These are phyloP conservation scores for Agaricus blazei DNA, from an alignment of 768 basidiomycete species.

Conservation along the genomic window DNA sequence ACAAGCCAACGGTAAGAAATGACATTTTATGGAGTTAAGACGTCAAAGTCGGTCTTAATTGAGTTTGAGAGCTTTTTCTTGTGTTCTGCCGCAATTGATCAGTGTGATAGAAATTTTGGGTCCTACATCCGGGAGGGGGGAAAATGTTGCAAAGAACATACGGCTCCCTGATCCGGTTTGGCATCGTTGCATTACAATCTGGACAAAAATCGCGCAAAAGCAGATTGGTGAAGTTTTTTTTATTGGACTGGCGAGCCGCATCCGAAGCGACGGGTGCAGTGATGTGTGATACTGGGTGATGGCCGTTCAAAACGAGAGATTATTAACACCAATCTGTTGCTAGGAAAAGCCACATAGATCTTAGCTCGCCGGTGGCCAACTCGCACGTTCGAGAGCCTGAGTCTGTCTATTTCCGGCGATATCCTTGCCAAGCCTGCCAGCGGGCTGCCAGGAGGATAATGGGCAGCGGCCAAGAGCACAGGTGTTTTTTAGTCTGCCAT, in stretches of 20 bases:
- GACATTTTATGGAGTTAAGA: background rate
- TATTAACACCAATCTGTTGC: background rate
- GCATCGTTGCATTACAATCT: no score
- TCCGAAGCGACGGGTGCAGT: background rate
- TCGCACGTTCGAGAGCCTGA: background rate
- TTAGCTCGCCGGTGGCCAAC: background rate
- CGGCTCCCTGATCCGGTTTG: no score
- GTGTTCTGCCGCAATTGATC: background rate
- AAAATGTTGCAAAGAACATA: no score
- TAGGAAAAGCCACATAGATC: background rate
- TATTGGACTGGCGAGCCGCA: background rate
- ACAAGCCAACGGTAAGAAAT: constrained; percentile 2
- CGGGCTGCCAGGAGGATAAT: background rate
- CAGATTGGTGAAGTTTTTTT: no score
- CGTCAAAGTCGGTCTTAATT: background rate
- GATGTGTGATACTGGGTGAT: background rate
- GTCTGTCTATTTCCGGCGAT: background rate
- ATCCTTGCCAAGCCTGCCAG: background rate
- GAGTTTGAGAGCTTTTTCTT: background rate
- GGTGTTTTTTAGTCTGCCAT: no score
- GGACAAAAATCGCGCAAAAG: no score
- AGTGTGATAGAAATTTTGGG: background rate
- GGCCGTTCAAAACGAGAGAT: background rate
- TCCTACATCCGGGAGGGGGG: no score
- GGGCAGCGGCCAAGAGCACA: background rate